These are phyloP conservation scores for Globisporangium spiculum DNA, from an alignment of 352 stramenopile species.

Conservation along the genomic window DNA sequence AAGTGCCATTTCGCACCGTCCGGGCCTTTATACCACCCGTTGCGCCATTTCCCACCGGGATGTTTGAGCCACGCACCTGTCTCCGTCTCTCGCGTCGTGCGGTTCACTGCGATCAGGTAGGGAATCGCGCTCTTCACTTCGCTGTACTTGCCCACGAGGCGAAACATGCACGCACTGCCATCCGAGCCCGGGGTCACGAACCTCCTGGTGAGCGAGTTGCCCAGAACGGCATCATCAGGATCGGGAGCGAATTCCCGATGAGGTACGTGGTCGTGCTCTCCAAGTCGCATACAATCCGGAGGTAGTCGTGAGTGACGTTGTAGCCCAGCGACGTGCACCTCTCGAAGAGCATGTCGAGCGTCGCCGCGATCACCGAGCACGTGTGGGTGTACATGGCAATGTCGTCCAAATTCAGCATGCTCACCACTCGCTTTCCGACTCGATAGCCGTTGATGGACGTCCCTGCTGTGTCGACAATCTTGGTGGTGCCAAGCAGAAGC, in stretches of 20 bases:
- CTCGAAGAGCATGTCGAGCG: constrained; percentile 22
- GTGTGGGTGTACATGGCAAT: constrained; percentile 29
- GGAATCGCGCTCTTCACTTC: neutral
- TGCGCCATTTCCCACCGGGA: constrained; percentile 25
- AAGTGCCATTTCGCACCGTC: constrained; percentile 20
- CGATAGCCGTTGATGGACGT: too few relatives aligned
- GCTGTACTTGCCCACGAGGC: constrained; percentile 8
- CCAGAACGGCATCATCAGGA: constrained; percentile 22
- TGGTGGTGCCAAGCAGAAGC: too few relatives aligned
- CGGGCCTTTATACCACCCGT: constrained; percentile 30
- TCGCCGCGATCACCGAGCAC: constrained; percentile 18
- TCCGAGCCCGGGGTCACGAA: constrained; percentile 13
- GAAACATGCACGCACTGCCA: constrained; percentile 21
- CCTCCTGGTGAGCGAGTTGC: constrained; percentile 11
- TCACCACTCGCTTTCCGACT: too few relatives aligned
- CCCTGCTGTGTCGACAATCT: too few relatives aligned
- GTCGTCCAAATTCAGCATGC: too few relatives aligned
- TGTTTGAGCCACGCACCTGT: constrained; percentile 23
- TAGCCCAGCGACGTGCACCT: constrained; percentile 22
- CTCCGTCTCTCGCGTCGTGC: constrained; percentile 15
- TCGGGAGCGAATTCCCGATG: constrained; percentile 17
- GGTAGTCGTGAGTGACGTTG: constrained; percentile 21
- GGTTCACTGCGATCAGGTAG: constrained; percentile 3
- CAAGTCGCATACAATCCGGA: constrained; percentile 17
- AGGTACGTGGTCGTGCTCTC: constrained; percentile 14